Percentiles rank a stretch among this genome's conserved stretches.
phyloP scores from a whole-genome alignment of 352 stramenopile species.

The Phytophthora boehmeriae region DNA sequence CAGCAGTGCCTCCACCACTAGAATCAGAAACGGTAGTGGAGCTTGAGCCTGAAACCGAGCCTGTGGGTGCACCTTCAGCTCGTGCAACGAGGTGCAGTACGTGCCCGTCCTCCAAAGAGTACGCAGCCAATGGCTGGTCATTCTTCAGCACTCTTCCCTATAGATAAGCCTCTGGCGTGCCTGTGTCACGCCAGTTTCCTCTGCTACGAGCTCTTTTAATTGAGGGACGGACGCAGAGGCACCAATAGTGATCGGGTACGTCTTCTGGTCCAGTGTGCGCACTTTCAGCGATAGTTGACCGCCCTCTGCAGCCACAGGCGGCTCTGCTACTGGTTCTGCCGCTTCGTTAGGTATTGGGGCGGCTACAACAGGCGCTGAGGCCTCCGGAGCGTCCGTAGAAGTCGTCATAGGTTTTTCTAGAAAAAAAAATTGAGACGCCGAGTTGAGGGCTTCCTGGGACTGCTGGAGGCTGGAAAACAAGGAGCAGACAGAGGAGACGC shows the following conservation, averaged over 20 bases:
- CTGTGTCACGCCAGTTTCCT: constrained; percentile 73
- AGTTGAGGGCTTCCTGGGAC: not conserved
- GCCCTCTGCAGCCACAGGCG: constrained; percentile 12
- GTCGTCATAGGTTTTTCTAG: constrained; percentile 10
- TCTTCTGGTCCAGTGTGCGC: constrained; percentile 84
- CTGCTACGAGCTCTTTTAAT: constrained; percentile 73
- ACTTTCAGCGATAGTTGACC: constrained; percentile 74
- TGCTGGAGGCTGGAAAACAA: not conserved
- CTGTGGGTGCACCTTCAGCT: constrained; percentile 37
- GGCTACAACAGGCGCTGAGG: not conserved
- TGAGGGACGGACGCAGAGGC: constrained; percentile 73
- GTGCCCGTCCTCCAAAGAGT: constrained; percentile 83
- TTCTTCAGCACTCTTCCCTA: constrained; percentile 89
- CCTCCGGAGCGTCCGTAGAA: not conserved
- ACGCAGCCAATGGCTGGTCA: constrained; percentile 72
- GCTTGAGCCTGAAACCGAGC: constrained; percentile 18
- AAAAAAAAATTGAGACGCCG: not conserved
- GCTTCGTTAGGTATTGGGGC: not conserved
- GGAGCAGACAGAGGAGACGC: not conserved
- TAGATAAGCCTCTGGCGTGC: constrained; percentile 87
- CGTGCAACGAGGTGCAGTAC: constrained; percentile 82
- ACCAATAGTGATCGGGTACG: constrained; percentile 71
- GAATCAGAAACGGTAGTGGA: constrained; percentile 14
- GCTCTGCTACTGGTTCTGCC: constrained; percentile 29
- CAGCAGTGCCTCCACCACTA: not conserved